Conservation (phyloP, 2,329 filamentous ascomycete genomes). For the Neofusicoccum parvum region DNA sequence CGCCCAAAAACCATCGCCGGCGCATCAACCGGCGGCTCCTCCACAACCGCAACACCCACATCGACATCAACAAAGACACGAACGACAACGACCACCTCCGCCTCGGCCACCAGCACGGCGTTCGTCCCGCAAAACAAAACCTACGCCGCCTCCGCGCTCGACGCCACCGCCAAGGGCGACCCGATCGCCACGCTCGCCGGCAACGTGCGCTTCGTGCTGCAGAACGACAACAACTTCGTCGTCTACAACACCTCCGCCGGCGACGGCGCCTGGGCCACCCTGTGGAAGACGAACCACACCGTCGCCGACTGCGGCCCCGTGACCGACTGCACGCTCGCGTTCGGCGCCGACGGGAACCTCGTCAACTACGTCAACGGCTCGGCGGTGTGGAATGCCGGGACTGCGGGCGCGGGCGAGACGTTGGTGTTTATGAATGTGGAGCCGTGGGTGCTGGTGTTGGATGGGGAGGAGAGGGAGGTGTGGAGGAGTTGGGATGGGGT, state of each 20-base stretch:
- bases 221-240: slow-evolving; percentile 12
- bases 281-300: neutral
- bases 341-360: neutral
- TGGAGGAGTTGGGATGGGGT: neutral
- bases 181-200: neutral
- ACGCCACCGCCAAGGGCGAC: neutral
- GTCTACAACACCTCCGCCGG: neutral
- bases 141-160: neutral
- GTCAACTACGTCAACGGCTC: neutral
- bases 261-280: neutral
- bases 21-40: neutral
- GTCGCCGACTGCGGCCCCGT: neutral
- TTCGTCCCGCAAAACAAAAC: neutral
- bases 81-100: neutral
- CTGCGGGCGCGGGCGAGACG: neutral
- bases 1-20: neutral
- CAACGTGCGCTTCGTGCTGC: neutral
- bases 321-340: neutral
- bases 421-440: neutral
- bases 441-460: neutral
- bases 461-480: neutral
- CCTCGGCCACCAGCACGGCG: neutral
- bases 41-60: neutral
- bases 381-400: neutral
- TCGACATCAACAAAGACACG: neutral